phyloP scores from a whole-genome alignment of 2,329 filamentous ascomycete species.

The Penicillium sp. region DNA sequence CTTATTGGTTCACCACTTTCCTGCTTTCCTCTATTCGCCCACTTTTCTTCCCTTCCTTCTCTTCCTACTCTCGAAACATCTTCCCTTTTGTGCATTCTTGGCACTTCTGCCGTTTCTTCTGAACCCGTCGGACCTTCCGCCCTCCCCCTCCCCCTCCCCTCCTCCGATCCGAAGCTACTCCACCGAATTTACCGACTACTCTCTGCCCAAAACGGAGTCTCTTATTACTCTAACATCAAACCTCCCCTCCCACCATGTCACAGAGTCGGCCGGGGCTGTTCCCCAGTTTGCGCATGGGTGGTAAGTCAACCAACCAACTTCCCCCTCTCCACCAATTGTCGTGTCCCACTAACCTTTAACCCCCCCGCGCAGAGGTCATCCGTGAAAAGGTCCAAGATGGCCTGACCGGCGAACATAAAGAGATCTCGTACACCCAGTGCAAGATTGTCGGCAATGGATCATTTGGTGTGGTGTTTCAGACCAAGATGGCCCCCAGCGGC shows the following conservation, averaged over 20 bases:
- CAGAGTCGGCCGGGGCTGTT: conserved; percentile 89
- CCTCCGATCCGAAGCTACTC: conserved; percentile 26
- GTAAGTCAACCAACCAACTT: conserved; percentile 52
- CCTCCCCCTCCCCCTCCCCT: conserved; percentile 27
- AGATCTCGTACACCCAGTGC: conserved; percentile 97
- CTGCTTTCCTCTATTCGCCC: neutral
- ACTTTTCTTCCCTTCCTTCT: neutral
- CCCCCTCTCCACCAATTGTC: conserved; percentile 20
- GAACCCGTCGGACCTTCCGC: conserved; percentile 33
- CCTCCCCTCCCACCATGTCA: conserved; percentile 58
- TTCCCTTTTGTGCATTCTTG: conserved; percentile 26
- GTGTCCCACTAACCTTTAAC: conserved; percentile 19
- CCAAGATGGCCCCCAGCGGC: conserved; percentile 93
- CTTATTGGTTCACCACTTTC: neutral
- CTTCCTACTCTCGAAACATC: neutral
- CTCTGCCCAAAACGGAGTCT: conserved; percentile 53
- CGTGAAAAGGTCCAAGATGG: conserved; percentile 99
- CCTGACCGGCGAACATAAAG: conserved; percentile 89
- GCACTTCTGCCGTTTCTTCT: conserved; percentile 35
- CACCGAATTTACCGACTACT: conserved; percentile 19
- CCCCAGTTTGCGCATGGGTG: conserved; percentile 87
- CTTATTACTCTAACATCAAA: conserved; percentile 42
- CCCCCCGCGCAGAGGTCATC: conserved; percentile 68
- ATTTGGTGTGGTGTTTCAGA: conserved; percentile 98
- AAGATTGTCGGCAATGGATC: conserved; percentile 99